Conservation (phyloP, 495 filamentous ascomycete genomes). For the Xylaria acuta region DNA sequence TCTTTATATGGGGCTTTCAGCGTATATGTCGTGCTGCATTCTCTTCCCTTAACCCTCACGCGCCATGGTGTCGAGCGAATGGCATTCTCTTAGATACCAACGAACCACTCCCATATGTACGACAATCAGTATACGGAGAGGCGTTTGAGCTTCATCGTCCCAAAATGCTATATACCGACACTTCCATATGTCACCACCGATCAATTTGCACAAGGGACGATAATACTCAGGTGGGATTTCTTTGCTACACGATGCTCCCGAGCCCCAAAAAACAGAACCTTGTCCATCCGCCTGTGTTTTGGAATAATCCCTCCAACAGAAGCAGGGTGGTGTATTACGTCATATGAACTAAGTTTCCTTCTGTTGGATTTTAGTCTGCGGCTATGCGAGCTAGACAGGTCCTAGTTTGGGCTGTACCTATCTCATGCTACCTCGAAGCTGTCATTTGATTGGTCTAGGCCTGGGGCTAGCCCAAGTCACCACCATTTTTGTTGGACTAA, state of each 20-base stretch:
- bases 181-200: too few species aligned
- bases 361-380: neutral
- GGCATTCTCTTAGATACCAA: too few species aligned
- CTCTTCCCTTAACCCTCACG: too few species aligned
- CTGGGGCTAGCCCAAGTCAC: neutral
- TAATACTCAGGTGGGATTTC: neutral
- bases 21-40: too few species aligned
- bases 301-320: neutral
- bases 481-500: neutral
- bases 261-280: neutral
- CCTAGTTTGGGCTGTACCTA: neutral
- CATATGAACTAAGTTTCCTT: neutral
- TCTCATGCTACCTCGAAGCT: too few species aligned
- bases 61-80: too few species aligned
- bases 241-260: neutral
- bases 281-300: neutral
- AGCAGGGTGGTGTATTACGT: neutral
- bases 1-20: too few species aligned
- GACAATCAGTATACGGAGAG: too few species aligned
- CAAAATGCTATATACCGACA: too few species aligned
- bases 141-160: too few species aligned
- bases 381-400: neutral
- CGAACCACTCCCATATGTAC: too few species aligned
- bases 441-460: neutral
- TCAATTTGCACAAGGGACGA: neutral